A percentile compares a stretch with the other conserved stretches of the same genome.
Evolutionary conservation across 768 basidiomycete species (phyloP).

Genomic region (Guyanaporus albipodus): DNA sequence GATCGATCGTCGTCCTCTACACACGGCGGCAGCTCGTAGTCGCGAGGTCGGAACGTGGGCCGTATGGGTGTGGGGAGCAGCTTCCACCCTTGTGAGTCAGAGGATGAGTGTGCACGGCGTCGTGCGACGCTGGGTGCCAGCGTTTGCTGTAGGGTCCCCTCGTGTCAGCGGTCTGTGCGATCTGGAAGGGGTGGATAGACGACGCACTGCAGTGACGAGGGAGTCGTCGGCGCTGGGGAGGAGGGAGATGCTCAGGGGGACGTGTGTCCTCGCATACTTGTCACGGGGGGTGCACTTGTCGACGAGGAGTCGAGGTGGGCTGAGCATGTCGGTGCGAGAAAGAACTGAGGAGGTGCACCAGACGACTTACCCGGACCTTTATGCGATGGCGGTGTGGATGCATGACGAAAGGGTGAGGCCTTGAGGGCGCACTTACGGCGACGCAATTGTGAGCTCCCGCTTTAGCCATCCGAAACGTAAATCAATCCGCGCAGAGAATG

Average conservation of each 20-base stretch:
- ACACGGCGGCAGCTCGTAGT: slow-evolving; percentile 28
- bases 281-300: slow-evolving; percentile 35
- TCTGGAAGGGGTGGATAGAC: background rate
- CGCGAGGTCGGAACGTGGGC: slow-evolving; percentile 34
- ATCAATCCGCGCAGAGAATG: slow-evolving; percentile 13
- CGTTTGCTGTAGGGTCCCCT: slow-evolving; percentile 17
- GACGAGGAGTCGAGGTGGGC: slow-evolving; percentile 27
- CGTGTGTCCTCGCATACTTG: slow-evolving; percentile 31
- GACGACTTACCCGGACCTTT: slow-evolving; percentile 15
- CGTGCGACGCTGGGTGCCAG: slow-evolving; percentile 12
- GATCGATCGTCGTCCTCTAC: slow-evolving; percentile 27
- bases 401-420: background rate
- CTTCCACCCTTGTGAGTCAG: slow-evolving; percentile 33
- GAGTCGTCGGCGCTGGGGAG: slow-evolving; percentile 29
- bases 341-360: background rate
- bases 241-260: slow-evolving; percentile 26
- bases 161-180: background rate
- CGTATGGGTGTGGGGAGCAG: slow-evolving; percentile 32
- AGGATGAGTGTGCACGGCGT: slow-evolving; percentile 31
- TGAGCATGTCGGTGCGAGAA: slow-evolving; percentile 13
- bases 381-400: slow-evolving; percentile 12
- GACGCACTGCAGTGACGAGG: slow-evolving; percentile 20
- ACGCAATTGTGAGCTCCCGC: slow-evolving; percentile 16
- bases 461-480: slow-evolving; percentile 25
- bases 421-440: slow-evolving; percentile 8